Percentiles rank a stretch among this genome's conserved stretches.
Conservation (phyloP, 257 asterid species). For the Orobanche coerulescens region DNA sequence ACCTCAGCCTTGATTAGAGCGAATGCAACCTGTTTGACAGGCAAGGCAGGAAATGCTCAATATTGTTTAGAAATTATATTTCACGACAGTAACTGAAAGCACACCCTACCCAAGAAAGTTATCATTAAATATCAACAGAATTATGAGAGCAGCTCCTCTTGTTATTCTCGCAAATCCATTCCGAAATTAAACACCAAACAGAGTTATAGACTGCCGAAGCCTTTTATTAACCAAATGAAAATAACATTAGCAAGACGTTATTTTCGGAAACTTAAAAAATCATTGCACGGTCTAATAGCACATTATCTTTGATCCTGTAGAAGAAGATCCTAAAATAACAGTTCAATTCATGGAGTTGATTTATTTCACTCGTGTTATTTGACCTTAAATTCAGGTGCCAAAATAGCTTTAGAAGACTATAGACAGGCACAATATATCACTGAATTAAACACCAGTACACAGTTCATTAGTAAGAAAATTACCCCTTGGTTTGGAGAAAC, state of each 20-base stretch:
- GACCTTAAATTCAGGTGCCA: neutral
- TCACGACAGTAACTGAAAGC: neutral
- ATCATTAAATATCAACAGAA: neutral
- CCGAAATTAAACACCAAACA: neutral
- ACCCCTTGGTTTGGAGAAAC: conserved; percentile 49
- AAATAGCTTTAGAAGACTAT: neutral
- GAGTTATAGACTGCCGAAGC: neutral
- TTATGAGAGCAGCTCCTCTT: neutral
- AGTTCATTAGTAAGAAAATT: conserved; percentile 10
- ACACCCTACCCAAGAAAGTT: neutral
- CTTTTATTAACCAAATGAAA: neutral
- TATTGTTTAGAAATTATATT: neutral
- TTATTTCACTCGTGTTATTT: neutral
- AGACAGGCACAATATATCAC: neutral
- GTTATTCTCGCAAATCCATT: neutral
- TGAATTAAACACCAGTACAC: neutral
- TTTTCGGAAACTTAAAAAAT: neutral
- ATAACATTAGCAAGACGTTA: neutral
- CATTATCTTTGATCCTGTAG: neutral
- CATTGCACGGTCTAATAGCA: neutral
- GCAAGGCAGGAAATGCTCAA: conserved; percentile 13
- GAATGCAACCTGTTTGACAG: conserved; percentile 47
- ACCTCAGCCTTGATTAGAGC: conserved; percentile 77
- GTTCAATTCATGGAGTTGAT: neutral
- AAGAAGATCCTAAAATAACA: neutral